These are phyloP conservation scores for Pythium vanterpoolii DNA, from an alignment of 352 stramenopile genomes.

Conservation along the genomic window DNA sequence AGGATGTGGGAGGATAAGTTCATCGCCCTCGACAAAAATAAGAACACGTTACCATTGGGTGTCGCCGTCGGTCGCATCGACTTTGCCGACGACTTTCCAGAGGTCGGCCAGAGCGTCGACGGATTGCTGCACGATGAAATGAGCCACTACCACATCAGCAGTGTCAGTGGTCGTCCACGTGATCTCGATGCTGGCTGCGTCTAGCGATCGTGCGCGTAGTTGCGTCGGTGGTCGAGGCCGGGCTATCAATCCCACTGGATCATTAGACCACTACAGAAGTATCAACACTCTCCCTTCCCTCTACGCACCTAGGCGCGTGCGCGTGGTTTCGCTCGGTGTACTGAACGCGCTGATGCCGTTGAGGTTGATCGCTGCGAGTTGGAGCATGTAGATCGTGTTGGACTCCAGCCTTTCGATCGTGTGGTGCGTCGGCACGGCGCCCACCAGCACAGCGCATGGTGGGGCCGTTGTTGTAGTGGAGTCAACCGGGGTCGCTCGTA, in stretches of 20 bases:
- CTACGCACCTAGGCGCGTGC: constrained; percentile 34
- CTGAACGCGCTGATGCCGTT: constrained; percentile 59
- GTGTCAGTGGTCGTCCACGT: constrained; percentile 3
- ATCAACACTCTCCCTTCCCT: too few relatives aligned
- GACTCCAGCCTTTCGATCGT: constrained; percentile 31
- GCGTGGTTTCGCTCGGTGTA: constrained; percentile 23
- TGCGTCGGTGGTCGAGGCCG: constrained; percentile 4
- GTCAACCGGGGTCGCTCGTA: constrained; percentile 27
- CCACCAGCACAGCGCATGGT: constrained; percentile 25
- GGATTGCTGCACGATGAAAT: constrained; percentile 27
- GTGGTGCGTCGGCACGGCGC: constrained; percentile 27
- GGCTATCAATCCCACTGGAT: too few relatives aligned
- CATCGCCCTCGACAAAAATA: too few relatives aligned
- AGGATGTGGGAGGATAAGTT: too few relatives aligned
- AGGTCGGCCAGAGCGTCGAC: constrained; percentile 12
- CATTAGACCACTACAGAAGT: too few relatives aligned
- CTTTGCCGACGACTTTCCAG: constrained; percentile 28
- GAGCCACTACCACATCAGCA: background rate
- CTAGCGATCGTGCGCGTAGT: background rate
- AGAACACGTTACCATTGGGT: background rate
- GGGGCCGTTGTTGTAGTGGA: background rate
- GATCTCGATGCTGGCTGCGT: constrained; percentile 8
- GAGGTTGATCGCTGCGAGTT: constrained; percentile 54
- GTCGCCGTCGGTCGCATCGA: constrained; percentile 2
- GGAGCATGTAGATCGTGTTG: constrained; percentile 38